Evolutionary conservation across 441 rosid species (phyloP).

Genomic region (Eruca vesicaria): DNA sequence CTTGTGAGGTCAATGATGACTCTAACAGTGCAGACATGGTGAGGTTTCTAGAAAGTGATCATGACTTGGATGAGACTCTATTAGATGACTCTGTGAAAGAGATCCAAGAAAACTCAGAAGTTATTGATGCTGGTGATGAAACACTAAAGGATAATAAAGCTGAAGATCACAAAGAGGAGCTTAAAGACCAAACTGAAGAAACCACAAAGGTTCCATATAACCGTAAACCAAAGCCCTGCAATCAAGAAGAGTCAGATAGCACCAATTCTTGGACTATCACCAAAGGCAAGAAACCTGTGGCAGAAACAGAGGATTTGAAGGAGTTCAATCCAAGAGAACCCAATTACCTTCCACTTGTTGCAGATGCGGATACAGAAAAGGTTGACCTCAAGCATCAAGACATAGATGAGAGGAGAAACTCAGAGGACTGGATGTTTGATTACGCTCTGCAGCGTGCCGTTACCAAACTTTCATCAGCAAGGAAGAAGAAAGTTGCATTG

Average conservation of each 20-base stretch:
- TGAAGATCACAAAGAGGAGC: slow-evolving; percentile 27
- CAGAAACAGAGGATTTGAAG: slow-evolving; percentile 39
- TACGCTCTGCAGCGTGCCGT: slow-evolving; percentile 61
- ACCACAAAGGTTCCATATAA: slow-evolving; percentile 10
- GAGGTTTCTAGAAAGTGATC: slow-evolving; percentile 21
- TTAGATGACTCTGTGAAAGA: slow-evolving; percentile 15
- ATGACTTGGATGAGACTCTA: slow-evolving; percentile 15
- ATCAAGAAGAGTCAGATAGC: slow-evolving; percentile 24
- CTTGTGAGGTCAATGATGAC: slow-evolving; percentile 26
- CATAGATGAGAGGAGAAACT: slow-evolving; percentile 54
- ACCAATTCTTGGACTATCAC: slow-evolving; percentile 42
- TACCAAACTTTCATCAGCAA: slow-evolving; percentile 59
- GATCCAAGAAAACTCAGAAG: slow-evolving; percentile 18
- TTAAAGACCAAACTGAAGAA: slow-evolving; percentile 29
- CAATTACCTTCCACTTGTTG: slow-evolving; percentile 60
- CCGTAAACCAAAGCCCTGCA: slow-evolving; percentile 25
- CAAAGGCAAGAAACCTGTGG: slow-evolving; percentile 35
- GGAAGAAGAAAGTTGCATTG: slow-evolving; percentile 67
- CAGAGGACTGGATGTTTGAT: slow-evolving; percentile 77
- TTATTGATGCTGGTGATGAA: slow-evolving; percentile 23
- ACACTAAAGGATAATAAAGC: slow-evolving; percentile 25
- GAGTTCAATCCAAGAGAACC: slow-evolving; percentile 81
- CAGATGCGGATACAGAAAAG: slow-evolving; percentile 54
- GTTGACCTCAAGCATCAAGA: slow-evolving; percentile 66
- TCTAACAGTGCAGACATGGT: slow-evolving; percentile 17